Evolutionary conservation across 352 stramenopile genomes (phyloP).

Genomic region (Globisporangium mamillatum): DNA sequence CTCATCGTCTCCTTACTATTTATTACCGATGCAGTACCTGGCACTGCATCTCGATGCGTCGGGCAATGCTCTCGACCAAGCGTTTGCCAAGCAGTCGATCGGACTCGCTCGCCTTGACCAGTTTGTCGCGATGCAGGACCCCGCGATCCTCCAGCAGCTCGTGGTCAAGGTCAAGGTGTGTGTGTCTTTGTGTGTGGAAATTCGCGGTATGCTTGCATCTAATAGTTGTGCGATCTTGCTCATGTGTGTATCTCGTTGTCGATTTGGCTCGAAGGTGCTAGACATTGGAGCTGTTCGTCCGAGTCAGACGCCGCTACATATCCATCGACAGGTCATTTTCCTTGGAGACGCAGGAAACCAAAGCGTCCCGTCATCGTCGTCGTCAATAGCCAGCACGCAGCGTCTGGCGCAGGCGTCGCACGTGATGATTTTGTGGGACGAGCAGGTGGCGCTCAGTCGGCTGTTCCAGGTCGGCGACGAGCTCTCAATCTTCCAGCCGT

Average conservation of each 20-base stretch:
- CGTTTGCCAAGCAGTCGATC: conserved; percentile 12
- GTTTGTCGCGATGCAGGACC: conserved; percentile 19
- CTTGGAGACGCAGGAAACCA: conserved; percentile 30
- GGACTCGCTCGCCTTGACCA: conserved; percentile 13
- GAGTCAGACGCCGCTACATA: conserved; percentile 49
- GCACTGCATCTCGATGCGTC: conserved; percentile 25
- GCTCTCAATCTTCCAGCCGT: conserved; percentile 60
- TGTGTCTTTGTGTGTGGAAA: neutral
- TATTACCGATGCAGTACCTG: conserved; percentile 40
- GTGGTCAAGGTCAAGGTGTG: conserved; percentile 24
- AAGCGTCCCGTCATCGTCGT: neutral
- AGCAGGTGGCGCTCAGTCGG: conserved; percentile 61
- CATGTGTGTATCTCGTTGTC: neutral
- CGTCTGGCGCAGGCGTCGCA: conserved; percentile 30
- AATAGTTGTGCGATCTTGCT: neutral
- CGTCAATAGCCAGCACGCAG: conserved; percentile 12
- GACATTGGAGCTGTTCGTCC: conserved; percentile 68
- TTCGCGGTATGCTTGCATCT: neutral
- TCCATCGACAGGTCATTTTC: conserved; percentile 65
- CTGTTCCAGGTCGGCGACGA: conserved; percentile 57
- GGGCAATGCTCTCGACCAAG: conserved; percentile 7
- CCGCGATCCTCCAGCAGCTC: conserved; percentile 26
- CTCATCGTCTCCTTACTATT: conserved; percentile 14
- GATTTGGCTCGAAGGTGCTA: conserved; percentile 29
- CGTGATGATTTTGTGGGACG: conserved; percentile 64